Percentiles rank a stretch among this genome's conserved stretches.
Conservation (phyloP, 2,329 filamentous ascomycete species). For the Epichloe aotearoae region DNA sequence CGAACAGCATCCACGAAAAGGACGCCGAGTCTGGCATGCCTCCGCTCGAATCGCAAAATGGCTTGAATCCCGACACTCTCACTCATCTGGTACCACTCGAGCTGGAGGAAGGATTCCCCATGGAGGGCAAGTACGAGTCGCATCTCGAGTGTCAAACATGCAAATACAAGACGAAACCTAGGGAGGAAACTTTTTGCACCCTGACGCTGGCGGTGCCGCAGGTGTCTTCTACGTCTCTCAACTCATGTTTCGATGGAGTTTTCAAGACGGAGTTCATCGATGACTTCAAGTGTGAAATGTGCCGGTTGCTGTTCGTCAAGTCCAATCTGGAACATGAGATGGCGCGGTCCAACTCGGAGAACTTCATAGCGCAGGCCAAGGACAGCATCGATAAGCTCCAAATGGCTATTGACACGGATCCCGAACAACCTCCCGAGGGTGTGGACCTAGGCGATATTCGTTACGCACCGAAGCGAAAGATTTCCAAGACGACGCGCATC, state of each 20-base stretch:
- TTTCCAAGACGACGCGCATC: constrained; percentile 78
- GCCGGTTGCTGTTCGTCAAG: constrained; percentile 70
- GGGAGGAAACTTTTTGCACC: constrained; percentile 76
- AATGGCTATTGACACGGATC: constrained; percentile 61
- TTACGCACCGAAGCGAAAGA: constrained; percentile 66
- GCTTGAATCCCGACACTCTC: neutral
- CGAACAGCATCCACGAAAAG: neutral
- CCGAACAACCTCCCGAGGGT: constrained; percentile 60
- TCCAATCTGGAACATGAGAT: constrained; percentile 48
- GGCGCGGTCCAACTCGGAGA: constrained; percentile 37
- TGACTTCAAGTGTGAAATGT: constrained; percentile 91
- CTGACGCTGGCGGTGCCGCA: constrained; percentile 86
- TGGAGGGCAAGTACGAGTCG: constrained; percentile 87
- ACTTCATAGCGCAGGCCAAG: constrained; percentile 37
- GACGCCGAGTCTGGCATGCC: neutral
- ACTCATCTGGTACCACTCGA: constrained; percentile 19
- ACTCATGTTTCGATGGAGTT: constrained; percentile 81
- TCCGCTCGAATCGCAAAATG: neutral
- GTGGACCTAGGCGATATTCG: constrained; percentile 63
- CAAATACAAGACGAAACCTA: constrained; percentile 75
- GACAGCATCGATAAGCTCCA: constrained; percentile 53
- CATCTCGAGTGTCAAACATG: constrained; percentile 89
- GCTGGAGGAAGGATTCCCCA: constrained; percentile 65
- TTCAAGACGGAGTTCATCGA: constrained; percentile 94
- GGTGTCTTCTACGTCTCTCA: constrained; percentile 65